Base-by-base conservation (phyloP, 106 monocot species). In the Iris macrosiphon region DNA sequence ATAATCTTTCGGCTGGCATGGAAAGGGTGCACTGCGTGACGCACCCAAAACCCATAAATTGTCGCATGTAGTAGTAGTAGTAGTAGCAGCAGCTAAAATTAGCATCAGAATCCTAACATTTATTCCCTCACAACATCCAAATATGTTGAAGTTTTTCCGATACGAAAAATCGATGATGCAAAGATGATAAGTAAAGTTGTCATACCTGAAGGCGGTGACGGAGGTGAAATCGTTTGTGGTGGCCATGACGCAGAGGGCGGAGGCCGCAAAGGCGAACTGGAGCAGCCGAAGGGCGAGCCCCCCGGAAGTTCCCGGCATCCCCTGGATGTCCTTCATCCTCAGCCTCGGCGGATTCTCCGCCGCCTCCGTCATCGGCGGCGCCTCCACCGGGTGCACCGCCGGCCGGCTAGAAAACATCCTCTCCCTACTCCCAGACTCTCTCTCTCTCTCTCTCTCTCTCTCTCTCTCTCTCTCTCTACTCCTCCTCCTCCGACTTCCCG, bases 371-470 rank as follows among this genome's bases (percentile, higher is more conserved):
- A 73, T 63, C 16, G 81, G 77, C 42, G 85, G 72, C 25, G 75
- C 90, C 62, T 91, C 85, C 64, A 91, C 80, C 43, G 90, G 90
- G 28, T 91, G 90, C 65, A 91, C 81, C 16, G 78, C 80, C 64
- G 90, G 90, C 55, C 85, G 70, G 55, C 84, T 85, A 47, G 63
- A 49, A 25, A 63, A 72, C 90, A 91, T 91, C 71, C n/a, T n/a
- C n/a, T 8, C 7, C n/a, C 45, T 42, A 2, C 31, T 40, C 34
- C 24, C 19, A 8, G 15, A 31, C 49, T 58, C 19, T 34, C 1
- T 11, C 7, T 25, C 25, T 29, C 29, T 29, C 13, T n/a, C 28
- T 12, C 52, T 25, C 15, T 0, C 12, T 21, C 43, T 45, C 17
- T 6, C 31, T 31, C 50, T 27, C 13, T 45, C 1, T n/a, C n/a